phyloP scores from a whole-genome alignment of 2,329 filamentous ascomycete genomes.

The Davidsoniella virescens region DNA sequence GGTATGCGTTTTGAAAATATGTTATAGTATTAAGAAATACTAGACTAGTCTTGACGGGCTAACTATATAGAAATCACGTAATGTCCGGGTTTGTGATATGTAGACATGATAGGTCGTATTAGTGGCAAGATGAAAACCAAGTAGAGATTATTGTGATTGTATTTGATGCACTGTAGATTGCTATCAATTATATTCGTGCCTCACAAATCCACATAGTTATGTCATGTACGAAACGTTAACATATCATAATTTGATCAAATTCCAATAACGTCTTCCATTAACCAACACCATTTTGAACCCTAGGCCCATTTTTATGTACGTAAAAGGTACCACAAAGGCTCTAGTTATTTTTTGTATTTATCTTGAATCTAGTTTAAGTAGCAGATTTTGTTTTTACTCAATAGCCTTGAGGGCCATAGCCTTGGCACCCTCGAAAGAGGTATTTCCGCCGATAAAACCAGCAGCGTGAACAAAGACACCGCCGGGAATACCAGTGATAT shows the following conservation, averaged over 20 bases:
- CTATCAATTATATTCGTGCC: too few species aligned
- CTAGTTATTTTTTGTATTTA: not conserved
- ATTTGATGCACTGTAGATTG: too few species aligned
- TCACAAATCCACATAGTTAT: not conserved
- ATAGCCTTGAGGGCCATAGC: conserved; percentile 71
- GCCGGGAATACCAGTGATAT: conserved; percentile 50
- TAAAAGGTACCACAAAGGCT: not conserved
- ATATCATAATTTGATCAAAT: not conserved
- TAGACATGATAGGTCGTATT: too few species aligned
- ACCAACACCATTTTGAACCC: not conserved
- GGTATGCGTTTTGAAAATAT: too few species aligned
- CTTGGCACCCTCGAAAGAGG: conserved; percentile 74
- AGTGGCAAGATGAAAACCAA: too few species aligned
- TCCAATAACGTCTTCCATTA: conserved; percentile 2
- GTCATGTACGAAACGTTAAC: not conserved
- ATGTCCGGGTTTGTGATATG: too few species aligned
- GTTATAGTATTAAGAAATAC: too few species aligned
- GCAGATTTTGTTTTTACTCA: conserved; percentile 16
- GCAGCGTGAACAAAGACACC: conserved; percentile 87
- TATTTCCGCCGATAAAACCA: conserved; percentile 92
- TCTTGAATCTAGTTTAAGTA: not conserved
- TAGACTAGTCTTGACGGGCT: too few species aligned
- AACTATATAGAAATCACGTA: too few species aligned
- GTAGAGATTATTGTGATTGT: too few species aligned
- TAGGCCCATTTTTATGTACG: not conserved